These are phyloP conservation scores for Eutypa lata DNA, from an alignment of 2,329 filamentous ascomycete species.

Conservation along the genomic window DNA sequence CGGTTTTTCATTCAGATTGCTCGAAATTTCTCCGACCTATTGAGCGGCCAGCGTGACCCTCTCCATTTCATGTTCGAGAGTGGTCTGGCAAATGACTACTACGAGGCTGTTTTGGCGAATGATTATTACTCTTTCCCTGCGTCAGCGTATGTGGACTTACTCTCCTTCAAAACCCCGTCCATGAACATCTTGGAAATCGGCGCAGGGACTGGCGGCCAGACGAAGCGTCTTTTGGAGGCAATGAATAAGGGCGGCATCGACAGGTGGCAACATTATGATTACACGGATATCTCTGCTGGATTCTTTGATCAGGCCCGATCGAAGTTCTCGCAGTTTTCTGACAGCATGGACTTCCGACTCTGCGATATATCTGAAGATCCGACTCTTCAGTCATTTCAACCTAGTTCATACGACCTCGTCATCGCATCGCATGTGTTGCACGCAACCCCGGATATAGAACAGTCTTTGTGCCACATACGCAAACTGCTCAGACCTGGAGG, in stretches of 20 bases:
- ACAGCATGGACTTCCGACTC: background rate
- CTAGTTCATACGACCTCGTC: slow-evolving; percentile 1
- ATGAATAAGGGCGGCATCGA: background rate
- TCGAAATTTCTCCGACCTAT: too few relatives aligned
- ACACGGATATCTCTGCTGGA: slow-evolving; percentile 6
- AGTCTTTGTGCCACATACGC: slow-evolving; percentile 1
- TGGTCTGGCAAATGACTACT: too few relatives aligned
- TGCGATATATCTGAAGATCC: slow-evolving; percentile 4
- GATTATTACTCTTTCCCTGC: too few relatives aligned
- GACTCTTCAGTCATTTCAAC: background rate
- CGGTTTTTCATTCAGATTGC: too few relatives aligned
- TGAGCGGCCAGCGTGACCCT: too few relatives aligned
- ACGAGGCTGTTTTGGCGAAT: too few relatives aligned
- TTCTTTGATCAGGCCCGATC: slow-evolving; percentile 2
- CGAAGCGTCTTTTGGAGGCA: background rate
- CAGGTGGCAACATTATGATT: slow-evolving; percentile 6
- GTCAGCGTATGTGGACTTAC: too few relatives aligned
- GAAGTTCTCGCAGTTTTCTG: background rate
- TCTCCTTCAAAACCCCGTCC: too few relatives aligned
- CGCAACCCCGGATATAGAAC: background rate
- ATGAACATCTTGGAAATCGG: slow-evolving; percentile 2
- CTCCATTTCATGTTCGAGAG: too few relatives aligned
- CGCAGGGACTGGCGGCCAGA: slow-evolving; percentile 3
- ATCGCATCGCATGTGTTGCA: slow-evolving; percentile 7
- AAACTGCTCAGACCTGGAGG: slow-evolving; percentile 5